phyloP scores from a whole-genome alignment of 306 rosid genomes.

The Inga oerstediana region DNA sequence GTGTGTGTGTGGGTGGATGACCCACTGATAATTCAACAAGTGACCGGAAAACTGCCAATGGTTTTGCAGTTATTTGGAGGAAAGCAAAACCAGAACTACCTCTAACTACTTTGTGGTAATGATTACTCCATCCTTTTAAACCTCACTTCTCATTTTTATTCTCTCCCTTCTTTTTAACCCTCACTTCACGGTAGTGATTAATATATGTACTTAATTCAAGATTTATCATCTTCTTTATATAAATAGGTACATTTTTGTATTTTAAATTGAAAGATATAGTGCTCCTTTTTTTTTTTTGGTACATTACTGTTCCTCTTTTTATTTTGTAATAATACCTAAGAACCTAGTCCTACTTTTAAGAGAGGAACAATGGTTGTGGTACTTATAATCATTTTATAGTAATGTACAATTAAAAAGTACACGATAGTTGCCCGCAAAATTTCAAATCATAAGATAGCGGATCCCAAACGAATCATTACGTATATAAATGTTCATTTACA shows the following conservation, averaged over 20 bases:
- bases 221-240: background rate
- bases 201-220: background rate
- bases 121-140: background rate
- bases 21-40: background rate
- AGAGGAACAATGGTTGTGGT: background rate
- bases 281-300: background rate
- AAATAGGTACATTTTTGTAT: background rate
- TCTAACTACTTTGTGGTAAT: background rate
- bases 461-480: background rate
- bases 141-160: background rate
- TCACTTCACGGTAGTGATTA: background rate
- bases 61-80: background rate
- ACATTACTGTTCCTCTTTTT: no score
- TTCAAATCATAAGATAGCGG: background rate
- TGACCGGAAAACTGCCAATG: background rate
- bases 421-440: background rate
- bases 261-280: background rate
- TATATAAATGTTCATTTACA: background rate
- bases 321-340: background rate
- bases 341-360: background rate
- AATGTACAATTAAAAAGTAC: background rate
- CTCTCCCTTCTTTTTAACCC: background rate
- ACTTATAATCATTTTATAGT: background rate
- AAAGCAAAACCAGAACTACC: background rate
- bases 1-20: background rate